Percentiles rank a stretch among this genome's conserved stretches.
phyloP scores from a whole-genome alignment of 1,284 basidiomycete species.

The Athelia sp. region DNA sequence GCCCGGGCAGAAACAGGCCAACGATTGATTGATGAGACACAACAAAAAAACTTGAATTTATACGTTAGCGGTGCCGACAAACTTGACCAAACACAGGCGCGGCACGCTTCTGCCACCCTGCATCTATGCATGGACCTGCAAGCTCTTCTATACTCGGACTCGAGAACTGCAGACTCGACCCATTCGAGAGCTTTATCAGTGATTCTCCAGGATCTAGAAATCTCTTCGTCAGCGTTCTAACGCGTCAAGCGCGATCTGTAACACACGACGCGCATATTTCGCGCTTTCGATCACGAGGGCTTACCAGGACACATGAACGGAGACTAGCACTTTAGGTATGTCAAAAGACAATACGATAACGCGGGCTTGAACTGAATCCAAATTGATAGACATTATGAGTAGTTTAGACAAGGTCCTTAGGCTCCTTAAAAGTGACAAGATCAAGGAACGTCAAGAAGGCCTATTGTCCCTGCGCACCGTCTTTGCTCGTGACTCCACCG shows the following conservation, averaged over 20 bases:
- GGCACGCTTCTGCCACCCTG: no score
- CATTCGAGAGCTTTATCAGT: no score
- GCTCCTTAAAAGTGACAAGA: constrained; percentile 58
- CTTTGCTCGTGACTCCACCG: constrained; percentile 51
- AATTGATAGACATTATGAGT: constrained; percentile 20
- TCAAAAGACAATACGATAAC: not conserved
- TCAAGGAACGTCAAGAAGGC: constrained; percentile 71
- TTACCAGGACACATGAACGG: no score
- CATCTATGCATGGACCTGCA: no score
- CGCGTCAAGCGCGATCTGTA: no score
- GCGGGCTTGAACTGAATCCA: not conserved
- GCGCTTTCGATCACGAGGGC: no score
- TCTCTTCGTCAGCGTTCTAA: not conserved
- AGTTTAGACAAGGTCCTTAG: constrained; percentile 46
- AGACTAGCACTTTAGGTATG: no score
- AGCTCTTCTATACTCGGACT: no score
- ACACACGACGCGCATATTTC: no score
- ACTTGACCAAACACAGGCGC: no score
- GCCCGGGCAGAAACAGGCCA: constrained; percentile 72
- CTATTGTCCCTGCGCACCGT: constrained; percentile 51
- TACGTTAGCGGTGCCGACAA: constrained; percentile 20
- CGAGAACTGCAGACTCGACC: no score
- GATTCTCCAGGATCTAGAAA: not conserved
- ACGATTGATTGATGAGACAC: not conserved
- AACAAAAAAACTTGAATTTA: constrained; percentile 4